Evolutionary conservation across 345 rosid species (phyloP).

Genomic region (Hevea brasiliensis): DNA sequence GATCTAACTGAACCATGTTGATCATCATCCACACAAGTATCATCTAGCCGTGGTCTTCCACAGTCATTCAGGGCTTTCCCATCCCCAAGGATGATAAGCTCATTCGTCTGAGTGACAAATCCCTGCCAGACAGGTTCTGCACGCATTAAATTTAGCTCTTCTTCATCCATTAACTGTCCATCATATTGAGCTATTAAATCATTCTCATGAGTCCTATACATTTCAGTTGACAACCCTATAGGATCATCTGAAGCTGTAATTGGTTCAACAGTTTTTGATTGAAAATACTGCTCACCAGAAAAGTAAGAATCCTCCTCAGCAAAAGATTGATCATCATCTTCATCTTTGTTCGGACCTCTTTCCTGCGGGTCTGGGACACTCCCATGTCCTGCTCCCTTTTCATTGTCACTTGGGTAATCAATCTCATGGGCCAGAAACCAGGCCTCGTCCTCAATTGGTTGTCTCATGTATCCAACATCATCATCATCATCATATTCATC

Average conservation of each 20-base stretch:
- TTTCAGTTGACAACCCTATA: constrained; percentile 62
- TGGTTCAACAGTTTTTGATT: constrained; percentile 60
- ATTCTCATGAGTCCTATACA: constrained; percentile 58
- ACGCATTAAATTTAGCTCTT: constrained; percentile 72
- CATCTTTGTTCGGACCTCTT: constrained; percentile 74
- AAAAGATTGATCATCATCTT: constrained; percentile 87
- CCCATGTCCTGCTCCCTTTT: constrained; percentile 76
- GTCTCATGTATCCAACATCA: constrained; percentile 96
- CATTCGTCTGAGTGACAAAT: constrained; percentile 83
- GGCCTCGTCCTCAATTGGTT: constrained; percentile 95
- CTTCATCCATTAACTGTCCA: constrained; percentile 85
- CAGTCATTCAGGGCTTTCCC: constrained; percentile 49
- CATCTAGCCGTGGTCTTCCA: constrained; percentile 52
- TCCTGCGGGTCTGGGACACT: constrained; percentile 87
- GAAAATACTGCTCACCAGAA: constrained; percentile 82
- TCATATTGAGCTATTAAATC: constrained; percentile 72
- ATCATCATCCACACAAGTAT: constrained; percentile 70
- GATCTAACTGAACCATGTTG: constrained; percentile 95
- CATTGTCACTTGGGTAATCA: constrained; percentile 98
- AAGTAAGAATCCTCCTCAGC: constrained; percentile 95
- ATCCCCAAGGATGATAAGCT: constrained; percentile 58
- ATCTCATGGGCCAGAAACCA: constrained; percentile 99
- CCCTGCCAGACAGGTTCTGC: constrained; percentile 97
- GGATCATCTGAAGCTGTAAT: constrained; percentile 72
- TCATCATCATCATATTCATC: constrained; percentile 98